Conservation (phyloP, 176 grass and related monocot genomes). For the Paspalum vaginatum region DNA sequence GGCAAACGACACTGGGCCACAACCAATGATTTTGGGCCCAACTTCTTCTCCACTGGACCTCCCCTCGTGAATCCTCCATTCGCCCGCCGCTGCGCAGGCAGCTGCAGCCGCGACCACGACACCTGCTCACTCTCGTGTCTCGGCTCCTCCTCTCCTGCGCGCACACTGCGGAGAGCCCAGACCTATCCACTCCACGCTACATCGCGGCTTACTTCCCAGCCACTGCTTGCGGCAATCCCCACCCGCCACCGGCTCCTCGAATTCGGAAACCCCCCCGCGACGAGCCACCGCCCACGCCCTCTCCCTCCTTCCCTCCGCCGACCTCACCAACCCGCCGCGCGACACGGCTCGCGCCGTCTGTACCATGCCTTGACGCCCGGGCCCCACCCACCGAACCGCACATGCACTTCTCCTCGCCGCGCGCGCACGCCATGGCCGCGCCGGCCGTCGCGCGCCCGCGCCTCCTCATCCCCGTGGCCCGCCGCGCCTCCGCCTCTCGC, state of each 20-base stretch:
- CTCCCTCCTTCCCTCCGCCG: background rate
- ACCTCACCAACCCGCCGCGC: background rate
- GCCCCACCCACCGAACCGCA: slow-evolving; percentile 9
- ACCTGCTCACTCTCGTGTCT: too few relatives aligned
- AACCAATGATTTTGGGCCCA: background rate
- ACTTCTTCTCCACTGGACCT: background rate
- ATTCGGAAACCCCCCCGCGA: background rate
- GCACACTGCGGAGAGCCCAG: slow-evolving; percentile 1
- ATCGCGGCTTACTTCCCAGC: slow-evolving; percentile 45
- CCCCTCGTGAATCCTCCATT: too few relatives aligned
- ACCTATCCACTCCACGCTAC: slow-evolving; percentile 56
- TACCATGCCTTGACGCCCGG: slow-evolving; percentile 53
- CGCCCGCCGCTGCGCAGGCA: too few relatives aligned
- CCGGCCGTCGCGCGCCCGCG: slow-evolving; percentile 34
- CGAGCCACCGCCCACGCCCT: slow-evolving; percentile 21
- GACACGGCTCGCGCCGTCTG: slow-evolving; percentile 31
- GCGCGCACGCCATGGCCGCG: slow-evolving; percentile 39
- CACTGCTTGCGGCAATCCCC: slow-evolving; percentile 26
- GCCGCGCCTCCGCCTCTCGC: background rate
- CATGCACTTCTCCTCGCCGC: slow-evolving; percentile 40
- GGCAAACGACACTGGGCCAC: background rate
- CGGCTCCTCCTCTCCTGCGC: too few relatives aligned
- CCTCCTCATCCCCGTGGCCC: background rate
- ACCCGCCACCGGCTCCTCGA: background rate
- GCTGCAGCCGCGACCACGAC: too few relatives aligned